A percentile compares a stretch with the other conserved stretches of the same genome.
phyloP scores from a whole-genome alignment of 2,329 filamentous ascomycete species.

The Fusarium verrucosum region DNA sequence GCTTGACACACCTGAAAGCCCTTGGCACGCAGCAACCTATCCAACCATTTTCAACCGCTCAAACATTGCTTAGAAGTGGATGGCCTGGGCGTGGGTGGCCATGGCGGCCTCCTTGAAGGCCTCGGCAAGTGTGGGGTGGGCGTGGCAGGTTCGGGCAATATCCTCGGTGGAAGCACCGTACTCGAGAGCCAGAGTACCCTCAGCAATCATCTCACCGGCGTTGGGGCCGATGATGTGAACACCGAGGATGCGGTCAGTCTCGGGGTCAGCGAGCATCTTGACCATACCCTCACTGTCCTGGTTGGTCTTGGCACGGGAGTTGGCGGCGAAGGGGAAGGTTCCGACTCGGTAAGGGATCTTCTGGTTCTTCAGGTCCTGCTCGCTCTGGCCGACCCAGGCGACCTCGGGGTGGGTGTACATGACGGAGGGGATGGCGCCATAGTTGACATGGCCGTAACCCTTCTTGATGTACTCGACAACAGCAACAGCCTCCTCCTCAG shows the following conservation, averaged over 20 bases:
- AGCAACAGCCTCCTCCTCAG: conserved; percentile 96
- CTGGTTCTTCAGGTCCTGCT: conserved; percentile 91
- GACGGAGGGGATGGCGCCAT: conserved; percentile 94
- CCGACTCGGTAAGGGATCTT: conserved; percentile 93
- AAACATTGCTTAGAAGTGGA: conserved; percentile 77
- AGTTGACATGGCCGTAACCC: conserved; percentile 98
- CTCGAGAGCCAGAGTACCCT: conserved; percentile 93
- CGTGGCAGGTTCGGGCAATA: conserved; percentile 93
- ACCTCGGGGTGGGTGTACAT: conserved; percentile 99
- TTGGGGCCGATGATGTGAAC: conserved; percentile 97
- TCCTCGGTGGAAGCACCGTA: conserved; percentile 97
- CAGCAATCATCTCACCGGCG: conserved; percentile 99
- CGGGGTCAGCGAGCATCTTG: conserved; percentile 95
- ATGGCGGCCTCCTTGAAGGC: conserved; percentile 99
- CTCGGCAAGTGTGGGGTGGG: conserved; percentile 94
- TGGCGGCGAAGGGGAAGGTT: conserved; percentile 96
- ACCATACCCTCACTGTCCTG: conserved; percentile 94
- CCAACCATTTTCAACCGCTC: conserved; percentile 13
- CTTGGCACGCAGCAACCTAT: conserved; percentile 17
- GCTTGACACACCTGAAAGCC: neutral
- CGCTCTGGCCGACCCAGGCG: conserved; percentile 97
- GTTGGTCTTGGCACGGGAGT: conserved; percentile 99
- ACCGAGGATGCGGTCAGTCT: conserved; percentile 94
- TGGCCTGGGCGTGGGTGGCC: conserved; percentile 94
- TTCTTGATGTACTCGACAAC: conserved; percentile 98